phyloP scores from a whole-genome alignment of 148 eudicot species.

The Vaccinium darrowii region DNA sequence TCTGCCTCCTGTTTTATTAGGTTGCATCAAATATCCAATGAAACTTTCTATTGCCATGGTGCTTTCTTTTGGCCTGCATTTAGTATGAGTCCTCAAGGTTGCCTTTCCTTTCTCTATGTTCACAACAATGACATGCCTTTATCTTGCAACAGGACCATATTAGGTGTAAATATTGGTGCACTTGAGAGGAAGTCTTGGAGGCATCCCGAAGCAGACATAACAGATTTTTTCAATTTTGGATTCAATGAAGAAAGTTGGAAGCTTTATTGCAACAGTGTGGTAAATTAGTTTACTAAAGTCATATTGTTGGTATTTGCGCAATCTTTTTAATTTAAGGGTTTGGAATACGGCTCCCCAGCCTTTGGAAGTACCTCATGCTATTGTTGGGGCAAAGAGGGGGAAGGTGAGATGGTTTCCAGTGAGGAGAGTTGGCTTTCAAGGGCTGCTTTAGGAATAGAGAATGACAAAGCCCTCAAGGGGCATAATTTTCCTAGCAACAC shows the following conservation, averaged over 20 bases:
- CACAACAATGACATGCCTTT: neutral
- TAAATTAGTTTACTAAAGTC: conserved; percentile 7
- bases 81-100: neutral
- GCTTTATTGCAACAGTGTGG: conserved; percentile 36
- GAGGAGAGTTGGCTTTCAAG: neutral
- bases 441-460: neutral
- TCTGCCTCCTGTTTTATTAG: neutral
- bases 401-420: neutral
- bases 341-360: neutral
- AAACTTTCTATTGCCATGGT: neutral
- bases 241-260: conserved; percentile 44
- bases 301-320: neutral
- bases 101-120: neutral
- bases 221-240: conserved; percentile 45
- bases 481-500: neutral
- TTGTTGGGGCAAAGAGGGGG: neutral
- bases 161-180: conserved; percentile 31
- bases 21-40: neutral
- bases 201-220: conserved; percentile 26
- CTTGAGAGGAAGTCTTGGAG: conserved; percentile 35
- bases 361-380: neutral
- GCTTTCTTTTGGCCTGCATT: neutral
- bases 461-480: neutral
- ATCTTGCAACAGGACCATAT: conserved; percentile 32
- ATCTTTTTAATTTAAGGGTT: neutral